Conservation (phyloP, 495 filamentous ascomycete species). For the Penicillium paxilli region DNA sequence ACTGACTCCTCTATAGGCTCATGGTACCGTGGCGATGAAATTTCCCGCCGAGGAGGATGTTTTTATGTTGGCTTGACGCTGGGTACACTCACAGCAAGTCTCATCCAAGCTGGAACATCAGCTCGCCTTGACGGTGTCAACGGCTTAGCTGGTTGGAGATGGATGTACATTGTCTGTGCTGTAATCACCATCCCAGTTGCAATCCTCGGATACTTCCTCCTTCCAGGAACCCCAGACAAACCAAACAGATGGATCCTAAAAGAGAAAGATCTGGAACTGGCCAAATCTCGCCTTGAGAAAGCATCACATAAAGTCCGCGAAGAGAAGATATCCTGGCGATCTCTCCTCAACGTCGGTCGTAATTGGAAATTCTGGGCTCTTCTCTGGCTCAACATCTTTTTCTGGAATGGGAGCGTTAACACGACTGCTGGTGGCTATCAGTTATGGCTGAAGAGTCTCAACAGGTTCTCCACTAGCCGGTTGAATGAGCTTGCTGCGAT, state of each 20-base stretch:
- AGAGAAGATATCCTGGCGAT: conserved; percentile 30
- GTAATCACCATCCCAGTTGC: conserved; percentile 52
- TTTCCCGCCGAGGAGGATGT: conserved; percentile 44
- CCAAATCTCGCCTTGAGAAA: conserved; percentile 27
- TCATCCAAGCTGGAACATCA: conserved; percentile 50
- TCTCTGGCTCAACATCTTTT: conserved; percentile 46
- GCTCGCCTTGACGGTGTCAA: conserved; percentile 42
- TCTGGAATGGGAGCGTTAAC: conserved; percentile 46
- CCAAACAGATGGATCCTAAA: conserved; percentile 42
- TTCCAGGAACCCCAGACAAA: conserved; percentile 42
- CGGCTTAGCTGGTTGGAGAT: conserved; percentile 52
- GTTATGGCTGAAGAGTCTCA: conserved; percentile 46
- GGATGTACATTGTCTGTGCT: conserved; percentile 55
- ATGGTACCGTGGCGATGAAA: conserved; percentile 43
- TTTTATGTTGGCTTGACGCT: conserved; percentile 52
- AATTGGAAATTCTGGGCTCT: conserved; percentile 42
- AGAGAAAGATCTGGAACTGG: conserved; percentile 36
- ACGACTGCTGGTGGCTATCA: conserved; percentile 34
- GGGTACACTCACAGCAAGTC: conserved; percentile 49
- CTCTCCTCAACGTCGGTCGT: conserved; percentile 26
- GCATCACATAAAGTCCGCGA: conserved; percentile 21
- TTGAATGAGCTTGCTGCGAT: conserved; percentile 46
- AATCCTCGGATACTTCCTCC: conserved; percentile 41
- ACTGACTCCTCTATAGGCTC: conserved; percentile 29
- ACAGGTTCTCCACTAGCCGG: conserved; percentile 38